phyloP scores from a whole-genome alignment of 495 filamentous ascomycete species.

The Penicillium riverlandense region DNA sequence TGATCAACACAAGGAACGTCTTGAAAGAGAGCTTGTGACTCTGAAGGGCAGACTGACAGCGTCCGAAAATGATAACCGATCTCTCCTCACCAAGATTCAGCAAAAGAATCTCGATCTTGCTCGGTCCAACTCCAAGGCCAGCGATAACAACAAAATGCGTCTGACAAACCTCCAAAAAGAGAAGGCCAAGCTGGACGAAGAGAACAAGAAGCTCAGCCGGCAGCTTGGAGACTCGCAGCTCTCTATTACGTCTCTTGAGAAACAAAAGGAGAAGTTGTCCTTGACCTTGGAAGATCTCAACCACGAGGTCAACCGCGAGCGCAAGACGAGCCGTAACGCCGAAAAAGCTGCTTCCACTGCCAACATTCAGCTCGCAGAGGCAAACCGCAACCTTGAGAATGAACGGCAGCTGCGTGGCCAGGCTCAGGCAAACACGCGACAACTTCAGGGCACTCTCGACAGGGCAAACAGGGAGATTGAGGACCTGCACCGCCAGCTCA shows the following conservation, averaged over 20 bases:
- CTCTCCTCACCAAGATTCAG: constrained; percentile 90
- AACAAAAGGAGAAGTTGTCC: constrained; percentile 91
- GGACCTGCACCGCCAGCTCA: constrained; percentile 70
- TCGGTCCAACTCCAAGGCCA: constrained; percentile 77
- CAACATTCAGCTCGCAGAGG: constrained; percentile 79
- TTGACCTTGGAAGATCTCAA: constrained; percentile 87
- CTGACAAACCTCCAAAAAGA: constrained; percentile 72
- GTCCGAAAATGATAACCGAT: constrained; percentile 96
- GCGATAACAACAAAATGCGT: constrained; percentile 75
- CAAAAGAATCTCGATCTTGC: constrained; percentile 98
- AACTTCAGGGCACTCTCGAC: constrained; percentile 71
- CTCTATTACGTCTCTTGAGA: constrained; percentile 78
- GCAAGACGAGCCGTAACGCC: constrained; percentile 83
- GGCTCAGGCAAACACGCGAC: constrained; percentile 77
- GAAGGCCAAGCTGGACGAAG: constrained; percentile 77
- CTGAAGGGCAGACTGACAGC: constrained; percentile 85
- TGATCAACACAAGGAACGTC: constrained; percentile 87
- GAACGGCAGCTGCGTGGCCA: constrained; percentile 81
- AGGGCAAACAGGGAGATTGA: constrained; percentile 68
- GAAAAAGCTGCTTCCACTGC: constrained; percentile 83
- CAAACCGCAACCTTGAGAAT: constrained; percentile 81
- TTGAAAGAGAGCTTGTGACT: constrained; percentile 88
- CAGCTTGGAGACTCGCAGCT: constrained; percentile 86
- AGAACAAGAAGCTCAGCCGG: constrained; percentile 70
- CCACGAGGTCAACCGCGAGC: constrained; percentile 85